These are phyloP conservation scores for Babesia divergens DNA, from an alignment of 169 alveolate genomes.

Conservation along the genomic window DNA sequence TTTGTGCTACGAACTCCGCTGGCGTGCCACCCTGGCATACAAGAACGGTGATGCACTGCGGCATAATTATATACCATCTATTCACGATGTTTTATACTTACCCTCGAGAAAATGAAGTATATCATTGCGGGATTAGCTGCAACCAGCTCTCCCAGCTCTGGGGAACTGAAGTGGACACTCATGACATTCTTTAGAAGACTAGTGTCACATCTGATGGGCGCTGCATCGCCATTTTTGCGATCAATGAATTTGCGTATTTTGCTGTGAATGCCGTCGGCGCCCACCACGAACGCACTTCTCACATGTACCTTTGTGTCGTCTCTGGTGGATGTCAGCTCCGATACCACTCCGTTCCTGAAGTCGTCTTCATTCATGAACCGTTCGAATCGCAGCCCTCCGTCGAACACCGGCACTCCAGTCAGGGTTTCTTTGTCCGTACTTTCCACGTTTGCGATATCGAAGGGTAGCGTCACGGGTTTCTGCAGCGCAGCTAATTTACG, in stretches of 20 bases:
- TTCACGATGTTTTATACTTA: neutral
- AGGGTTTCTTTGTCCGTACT: neutral
- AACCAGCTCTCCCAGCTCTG: conserved; percentile 68
- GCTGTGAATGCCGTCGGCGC: conserved; percentile 71
- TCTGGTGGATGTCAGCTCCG: conserved; percentile 34
- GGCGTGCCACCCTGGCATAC: conserved; percentile 83
- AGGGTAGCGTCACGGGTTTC: conserved; percentile 23
- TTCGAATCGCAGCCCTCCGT: conserved; percentile 55
- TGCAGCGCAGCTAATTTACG: conserved; percentile 17
- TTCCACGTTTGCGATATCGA: neutral
- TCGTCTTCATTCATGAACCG: conserved; percentile 28
- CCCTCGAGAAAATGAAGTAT: conserved; percentile 80
- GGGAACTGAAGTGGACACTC: conserved; percentile 83
- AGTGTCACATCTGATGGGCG: conserved; percentile 54
- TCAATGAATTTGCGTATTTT: conserved; percentile 73
- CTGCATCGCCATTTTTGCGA: conserved; percentile 34
- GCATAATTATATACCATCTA: neutral
- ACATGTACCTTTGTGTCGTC: conserved; percentile 19
- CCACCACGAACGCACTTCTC: conserved; percentile 56
- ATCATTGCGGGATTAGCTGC: conserved; percentile 80
- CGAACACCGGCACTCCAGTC: conserved; percentile 36
- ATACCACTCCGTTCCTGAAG: conserved; percentile 18
- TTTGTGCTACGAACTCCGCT: conserved; percentile 88
- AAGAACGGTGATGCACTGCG: conserved; percentile 77
- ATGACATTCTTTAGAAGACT: conserved; percentile 75